Conservation (phyloP, 208 protist species). For the Hexamita inflata region DNA sequence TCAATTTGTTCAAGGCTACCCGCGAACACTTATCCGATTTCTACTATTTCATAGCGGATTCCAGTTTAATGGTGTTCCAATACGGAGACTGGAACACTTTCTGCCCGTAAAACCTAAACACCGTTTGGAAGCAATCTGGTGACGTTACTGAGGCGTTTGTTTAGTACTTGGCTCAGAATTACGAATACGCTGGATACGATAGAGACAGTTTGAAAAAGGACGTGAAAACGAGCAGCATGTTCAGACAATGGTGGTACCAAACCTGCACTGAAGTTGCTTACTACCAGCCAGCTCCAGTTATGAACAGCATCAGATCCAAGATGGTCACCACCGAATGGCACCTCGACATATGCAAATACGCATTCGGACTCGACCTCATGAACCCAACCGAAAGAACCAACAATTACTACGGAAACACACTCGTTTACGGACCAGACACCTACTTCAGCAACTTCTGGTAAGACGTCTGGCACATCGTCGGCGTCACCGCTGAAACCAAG, state of each 20-base stretch:
- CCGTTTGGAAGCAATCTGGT: neutral
- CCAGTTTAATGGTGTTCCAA: slow-evolving; percentile 4
- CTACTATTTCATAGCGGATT: slow-evolving; percentile 19
- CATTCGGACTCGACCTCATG: neutral
- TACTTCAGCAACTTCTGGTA: slow-evolving; percentile 20
- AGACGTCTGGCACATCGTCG: slow-evolving; percentile 13
- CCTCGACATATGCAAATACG: slow-evolving; percentile 5
- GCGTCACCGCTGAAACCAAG: neutral
- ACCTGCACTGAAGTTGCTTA: slow-evolving; percentile 24
- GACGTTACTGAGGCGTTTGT: neutral
- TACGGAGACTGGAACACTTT: neutral
- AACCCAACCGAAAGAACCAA: neutral
- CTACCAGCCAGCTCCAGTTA: slow-evolving; percentile 10
- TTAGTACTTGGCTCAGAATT: neutral
- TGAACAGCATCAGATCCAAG: neutral
- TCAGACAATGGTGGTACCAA: slow-evolving; percentile 25
- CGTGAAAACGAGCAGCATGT: neutral
- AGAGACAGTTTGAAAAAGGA: neutral
- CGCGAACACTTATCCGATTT: neutral
- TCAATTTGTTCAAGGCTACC: neutral
- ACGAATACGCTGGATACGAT: neutral
- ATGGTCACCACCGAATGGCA: slow-evolving; percentile 2
- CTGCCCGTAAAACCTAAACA: neutral
- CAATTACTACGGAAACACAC: neutral
- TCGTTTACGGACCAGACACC: neutral